Evolutionary conservation across 495 filamentous ascomycete species (phyloP).

Genomic region (Penicillium paxilli): DNA sequence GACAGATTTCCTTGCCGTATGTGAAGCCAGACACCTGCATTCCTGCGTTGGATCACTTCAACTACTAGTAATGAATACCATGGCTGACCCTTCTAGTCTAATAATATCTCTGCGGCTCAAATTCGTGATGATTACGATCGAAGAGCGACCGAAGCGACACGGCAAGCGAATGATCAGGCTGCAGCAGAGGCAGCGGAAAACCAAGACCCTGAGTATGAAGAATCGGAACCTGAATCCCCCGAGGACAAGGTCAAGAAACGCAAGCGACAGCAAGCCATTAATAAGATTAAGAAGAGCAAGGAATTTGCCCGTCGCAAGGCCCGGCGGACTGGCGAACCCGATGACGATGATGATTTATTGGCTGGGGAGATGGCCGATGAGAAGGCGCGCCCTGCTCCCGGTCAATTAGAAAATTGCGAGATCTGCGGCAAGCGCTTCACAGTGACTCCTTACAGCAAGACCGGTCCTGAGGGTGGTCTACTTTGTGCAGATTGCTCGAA

Average conservation of each 20-base stretch:
- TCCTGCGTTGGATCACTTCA: no score
- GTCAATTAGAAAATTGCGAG: slow-evolving; percentile 87
- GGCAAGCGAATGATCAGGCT: slow-evolving; percentile 28
- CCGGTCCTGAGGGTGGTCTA: slow-evolving; percentile 78
- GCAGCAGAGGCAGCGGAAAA: slow-evolving; percentile 15
- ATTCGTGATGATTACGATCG: slow-evolving; percentile 67
- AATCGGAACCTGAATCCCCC: slow-evolving; percentile 27
- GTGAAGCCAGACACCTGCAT: slow-evolving; percentile 14
- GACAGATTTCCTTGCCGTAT: slow-evolving; percentile 76
- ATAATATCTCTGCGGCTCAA: slow-evolving; percentile 85
- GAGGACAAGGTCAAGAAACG: slow-evolving; percentile 60
- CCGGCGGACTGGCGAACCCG: slow-evolving; percentile 44
- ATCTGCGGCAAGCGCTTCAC: slow-evolving; percentile 87
- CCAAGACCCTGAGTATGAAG: slow-evolving; percentile 32
- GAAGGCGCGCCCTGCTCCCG: slow-evolving; percentile 67
- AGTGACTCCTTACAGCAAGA: slow-evolving; percentile 85
- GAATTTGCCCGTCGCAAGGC: slow-evolving; percentile 61
- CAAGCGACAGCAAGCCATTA: slow-evolving; percentile 63
- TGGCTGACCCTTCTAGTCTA: slow-evolving; percentile 56
- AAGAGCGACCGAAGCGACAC: slow-evolving; percentile 43
- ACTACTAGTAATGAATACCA: no score
- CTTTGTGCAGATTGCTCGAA: slow-evolving; percentile 87
- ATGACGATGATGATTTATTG: slow-evolving; percentile 49
- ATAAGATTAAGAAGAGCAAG: slow-evolving; percentile 77
- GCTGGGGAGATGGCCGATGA: slow-evolving; percentile 59